Conservation (phyloP, 208 protist genomes). For the Trichomonas gallinae region DNA sequence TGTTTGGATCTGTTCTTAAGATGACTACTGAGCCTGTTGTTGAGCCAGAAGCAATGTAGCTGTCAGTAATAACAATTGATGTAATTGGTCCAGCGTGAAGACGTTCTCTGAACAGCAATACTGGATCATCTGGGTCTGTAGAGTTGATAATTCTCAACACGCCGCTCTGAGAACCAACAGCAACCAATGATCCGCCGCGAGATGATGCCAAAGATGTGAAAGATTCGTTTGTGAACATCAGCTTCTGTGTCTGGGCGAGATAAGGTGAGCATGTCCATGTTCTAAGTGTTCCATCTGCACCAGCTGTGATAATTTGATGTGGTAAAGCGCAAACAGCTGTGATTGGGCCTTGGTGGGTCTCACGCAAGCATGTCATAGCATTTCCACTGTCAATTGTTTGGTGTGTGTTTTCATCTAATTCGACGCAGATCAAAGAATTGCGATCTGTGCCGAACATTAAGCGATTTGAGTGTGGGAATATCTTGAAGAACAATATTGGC, state of each 20-base stretch:
- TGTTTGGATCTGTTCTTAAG: background rate
- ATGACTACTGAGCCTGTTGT: background rate
- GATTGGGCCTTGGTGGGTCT: background rate
- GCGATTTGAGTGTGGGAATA: background rate
- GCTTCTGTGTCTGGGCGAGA: background rate
- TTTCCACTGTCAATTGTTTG: background rate
- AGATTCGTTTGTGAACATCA: background rate
- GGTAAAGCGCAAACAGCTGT: background rate
- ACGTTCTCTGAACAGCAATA: background rate
- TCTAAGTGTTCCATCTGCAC: background rate
- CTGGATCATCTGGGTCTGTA: background rate
- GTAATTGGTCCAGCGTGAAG: background rate
- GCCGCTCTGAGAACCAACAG: background rate
- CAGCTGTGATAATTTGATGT: background rate
- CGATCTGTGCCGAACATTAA: background rate
- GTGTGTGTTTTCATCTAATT: background rate
- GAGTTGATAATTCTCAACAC: background rate
- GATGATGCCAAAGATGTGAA: background rate
- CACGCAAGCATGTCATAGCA: background rate
- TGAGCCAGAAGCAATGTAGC: background rate
- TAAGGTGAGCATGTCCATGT: background rate
- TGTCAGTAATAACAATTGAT: background rate
- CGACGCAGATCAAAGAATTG: background rate
- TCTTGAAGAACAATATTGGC: background rate
- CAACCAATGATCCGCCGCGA: background rate